Evolutionary conservation across 768 basidiomycete genomes (phyloP).

Genomic region (Exidia glandulosa): DNA sequence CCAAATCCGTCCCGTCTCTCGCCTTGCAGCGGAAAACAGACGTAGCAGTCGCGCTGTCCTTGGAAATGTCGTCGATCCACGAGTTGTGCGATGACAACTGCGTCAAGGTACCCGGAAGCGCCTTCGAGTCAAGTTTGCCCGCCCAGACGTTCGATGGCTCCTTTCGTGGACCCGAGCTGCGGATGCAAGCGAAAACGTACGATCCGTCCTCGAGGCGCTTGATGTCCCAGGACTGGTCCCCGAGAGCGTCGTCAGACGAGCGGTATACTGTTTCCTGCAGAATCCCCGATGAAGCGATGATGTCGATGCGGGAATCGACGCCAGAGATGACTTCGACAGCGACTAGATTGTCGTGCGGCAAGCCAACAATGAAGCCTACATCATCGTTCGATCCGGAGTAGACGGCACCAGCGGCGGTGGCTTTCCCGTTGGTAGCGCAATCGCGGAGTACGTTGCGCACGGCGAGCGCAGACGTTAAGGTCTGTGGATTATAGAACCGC

Average conservation of each 20-base stretch:
- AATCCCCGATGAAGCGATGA: slow-evolving; percentile 1
- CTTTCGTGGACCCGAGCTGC: slow-evolving; percentile 4
- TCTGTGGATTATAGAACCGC: not conserved
- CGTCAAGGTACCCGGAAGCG: not conserved
- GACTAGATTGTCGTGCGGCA: not conserved
- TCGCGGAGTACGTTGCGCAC: not conserved
- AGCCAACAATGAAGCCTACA: not conserved
- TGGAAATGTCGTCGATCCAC: slow-evolving; percentile 2
- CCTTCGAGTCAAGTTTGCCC: not conserved
- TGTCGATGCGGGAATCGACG: slow-evolving; percentile 4
- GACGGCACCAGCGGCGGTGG: not conserved
- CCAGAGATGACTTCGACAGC: slow-evolving; percentile 2
- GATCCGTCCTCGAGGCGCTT: slow-evolving; percentile 1
- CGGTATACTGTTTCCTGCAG: not conserved
- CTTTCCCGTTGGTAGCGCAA: not conserved
- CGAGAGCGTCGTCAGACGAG: not conserved
- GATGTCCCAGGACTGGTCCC: slow-evolving; percentile 3
- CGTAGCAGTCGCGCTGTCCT: not conserved
- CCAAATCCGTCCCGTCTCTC: slow-evolving; percentile 2
- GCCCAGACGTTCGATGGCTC: slow-evolving; percentile 4
- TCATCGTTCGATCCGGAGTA: not conserved
- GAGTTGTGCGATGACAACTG: slow-evolving; percentile 6
- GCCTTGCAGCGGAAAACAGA: slow-evolving; percentile 4
- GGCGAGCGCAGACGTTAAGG: not conserved
- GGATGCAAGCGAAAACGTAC: slow-evolving; percentile 1